Conservation (phyloP, 2,329 filamentous ascomycete species). For the Colletotrichum sp. region DNA sequence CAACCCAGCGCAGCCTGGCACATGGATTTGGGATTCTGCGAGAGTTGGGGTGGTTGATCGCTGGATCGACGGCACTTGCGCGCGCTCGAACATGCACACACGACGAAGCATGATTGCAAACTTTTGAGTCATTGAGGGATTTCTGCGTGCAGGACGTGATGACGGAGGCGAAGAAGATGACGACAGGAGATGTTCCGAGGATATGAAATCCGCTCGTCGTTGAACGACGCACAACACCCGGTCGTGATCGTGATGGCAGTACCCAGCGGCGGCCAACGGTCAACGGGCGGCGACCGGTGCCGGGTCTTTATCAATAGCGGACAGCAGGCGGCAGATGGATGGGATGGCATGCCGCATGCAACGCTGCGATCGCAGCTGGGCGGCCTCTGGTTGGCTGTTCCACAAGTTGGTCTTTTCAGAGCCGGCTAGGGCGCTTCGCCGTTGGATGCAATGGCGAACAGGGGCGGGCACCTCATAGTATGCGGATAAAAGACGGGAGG, state of each 20-base stretch:
- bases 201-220: not conserved
- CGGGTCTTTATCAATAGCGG: not conserved
- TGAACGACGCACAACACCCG: not conserved
- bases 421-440: constrained; percentile 5
- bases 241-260: not conserved
- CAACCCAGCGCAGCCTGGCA: not conserved
- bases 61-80: constrained; percentile 3
- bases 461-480: not conserved
- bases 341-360: constrained; percentile 3
- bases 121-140: not conserved
- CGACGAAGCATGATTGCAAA: not conserved
- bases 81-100: not conserved
- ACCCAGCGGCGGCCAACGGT: not conserved
- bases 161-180: not conserved
- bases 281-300: not conserved
- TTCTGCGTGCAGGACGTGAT: not conserved
- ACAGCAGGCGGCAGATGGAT: constrained; percentile 3
- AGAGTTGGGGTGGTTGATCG: not conserved
- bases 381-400: not conserved
- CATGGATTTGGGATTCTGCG: not conserved
- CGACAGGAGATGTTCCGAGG: not conserved
- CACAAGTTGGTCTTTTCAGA: not conserved
- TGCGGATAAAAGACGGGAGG: not conserved
- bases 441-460: not conserved
- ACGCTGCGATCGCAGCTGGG: not conserved